Percentiles rank a stretch among this genome's conserved stretches.
Conservation (phyloP, 2,329 filamentous ascomycete species). For the Diaporthe capsici region DNA sequence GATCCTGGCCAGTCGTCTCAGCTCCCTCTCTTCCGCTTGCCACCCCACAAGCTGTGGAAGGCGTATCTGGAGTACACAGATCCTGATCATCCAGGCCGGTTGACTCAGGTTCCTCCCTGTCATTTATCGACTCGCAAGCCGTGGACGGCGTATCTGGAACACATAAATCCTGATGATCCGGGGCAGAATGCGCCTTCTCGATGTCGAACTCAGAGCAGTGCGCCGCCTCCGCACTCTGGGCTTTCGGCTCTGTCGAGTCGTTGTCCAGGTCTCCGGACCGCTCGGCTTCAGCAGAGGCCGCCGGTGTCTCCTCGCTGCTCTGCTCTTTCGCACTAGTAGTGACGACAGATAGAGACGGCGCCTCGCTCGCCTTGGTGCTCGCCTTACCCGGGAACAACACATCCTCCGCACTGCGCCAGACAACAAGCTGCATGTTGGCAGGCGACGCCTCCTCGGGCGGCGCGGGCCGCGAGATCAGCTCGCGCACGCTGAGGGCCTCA, state of each 20-base stretch:
- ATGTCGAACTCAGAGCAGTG: neutral
- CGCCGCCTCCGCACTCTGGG: neutral
- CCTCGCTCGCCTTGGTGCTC: neutral
- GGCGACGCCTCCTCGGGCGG: neutral
- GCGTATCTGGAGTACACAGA: too few relatives aligned
- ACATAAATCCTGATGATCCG: neutral
- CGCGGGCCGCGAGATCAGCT: conserved; percentile 4
- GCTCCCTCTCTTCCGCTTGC: neutral
- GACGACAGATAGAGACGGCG: neutral
- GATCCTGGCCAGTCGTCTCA: neutral
- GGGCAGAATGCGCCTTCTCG: neutral
- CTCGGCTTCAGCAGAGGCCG: neutral
- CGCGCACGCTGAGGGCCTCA: conserved; percentile 7
- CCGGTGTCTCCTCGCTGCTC: neutral
- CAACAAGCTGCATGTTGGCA: neutral
- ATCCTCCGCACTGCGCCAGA: neutral
- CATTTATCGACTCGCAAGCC: neutral
- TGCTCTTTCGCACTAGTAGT: neutral
- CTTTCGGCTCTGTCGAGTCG: neutral
- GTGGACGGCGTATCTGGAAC: neutral
- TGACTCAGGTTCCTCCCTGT: neutral
- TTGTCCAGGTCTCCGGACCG: too few relatives aligned
- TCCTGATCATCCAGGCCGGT: neutral
- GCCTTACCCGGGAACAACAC: neutral
- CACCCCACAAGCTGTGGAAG: neutral